Conservation (phyloP, 1,139 yeast genomes). For the Blastobotrys serpentis region DNA sequence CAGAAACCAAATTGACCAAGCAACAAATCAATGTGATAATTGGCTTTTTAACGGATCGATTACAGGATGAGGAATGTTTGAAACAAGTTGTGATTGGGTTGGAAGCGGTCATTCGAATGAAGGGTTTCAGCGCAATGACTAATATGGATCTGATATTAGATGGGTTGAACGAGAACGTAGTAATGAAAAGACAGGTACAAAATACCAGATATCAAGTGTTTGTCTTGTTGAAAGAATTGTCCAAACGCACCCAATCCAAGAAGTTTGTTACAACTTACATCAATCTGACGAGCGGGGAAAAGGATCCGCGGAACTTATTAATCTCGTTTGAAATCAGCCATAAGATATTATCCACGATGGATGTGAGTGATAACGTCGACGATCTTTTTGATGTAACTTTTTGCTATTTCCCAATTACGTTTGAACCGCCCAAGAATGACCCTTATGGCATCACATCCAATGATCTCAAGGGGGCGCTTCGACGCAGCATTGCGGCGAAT, state of each 20-base stretch:
- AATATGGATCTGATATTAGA: conserved; percentile 42
- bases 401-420: conserved; percentile 95
- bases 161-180: conserved; percentile 48
- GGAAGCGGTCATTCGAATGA: conserved; percentile 50
- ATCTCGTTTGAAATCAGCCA: conserved; percentile 62
- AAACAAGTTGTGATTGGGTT: conserved; percentile 57
- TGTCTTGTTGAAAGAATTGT: conserved; percentile 44
- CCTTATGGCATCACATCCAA: conserved; percentile 80
- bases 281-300: conserved; percentile 78
- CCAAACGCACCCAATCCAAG: conserved; percentile 14
- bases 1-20: conserved; percentile 45
- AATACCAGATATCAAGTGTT: conserved; percentile 63
- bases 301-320: conserved; percentile 86
- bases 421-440: conserved; percentile 88
- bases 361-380: conserved; percentile 44
- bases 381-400: conserved; percentile 84
- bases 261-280: conserved; percentile 56
- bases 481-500: conserved; percentile 58
- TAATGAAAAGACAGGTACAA: conserved; percentile 64
- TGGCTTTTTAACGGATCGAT: conserved; percentile 61
- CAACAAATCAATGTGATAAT: conserved; percentile 68
- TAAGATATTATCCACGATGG: conserved; percentile 48
- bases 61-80: conserved; percentile 62
- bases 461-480: conserved; percentile 62
- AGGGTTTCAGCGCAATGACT: conserved; percentile 24